These are phyloP conservation scores for Pluteus cervinus DNA, from an alignment of 768 basidiomycete species.

Conservation along the genomic window DNA sequence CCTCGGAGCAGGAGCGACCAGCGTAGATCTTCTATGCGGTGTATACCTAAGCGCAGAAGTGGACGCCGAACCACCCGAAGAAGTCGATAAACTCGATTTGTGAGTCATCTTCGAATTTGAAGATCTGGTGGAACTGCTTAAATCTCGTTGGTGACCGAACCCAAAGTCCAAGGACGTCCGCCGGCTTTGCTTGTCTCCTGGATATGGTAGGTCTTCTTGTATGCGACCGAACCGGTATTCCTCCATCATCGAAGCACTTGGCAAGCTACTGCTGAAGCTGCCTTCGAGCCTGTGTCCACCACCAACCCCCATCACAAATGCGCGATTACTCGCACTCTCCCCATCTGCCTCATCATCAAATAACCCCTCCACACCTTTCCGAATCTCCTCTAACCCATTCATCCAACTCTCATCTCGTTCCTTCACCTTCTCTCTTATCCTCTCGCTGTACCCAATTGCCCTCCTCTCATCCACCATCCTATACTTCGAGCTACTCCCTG, in stretches of 20 bases:
- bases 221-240: background rate
- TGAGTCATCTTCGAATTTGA: too few relatives aligned
- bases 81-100: too few relatives aligned
- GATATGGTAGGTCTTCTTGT: too few relatives aligned
- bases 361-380: slow-evolving; percentile 53
- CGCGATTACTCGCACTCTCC: slow-evolving; percentile 5
- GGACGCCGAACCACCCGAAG: slow-evolving; percentile 9
- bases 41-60: slow-evolving; percentile 46
- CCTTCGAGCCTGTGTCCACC: too few relatives aligned
- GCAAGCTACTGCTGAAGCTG: slow-evolving; percentile 40
- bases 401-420: slow-evolving; percentile 48
- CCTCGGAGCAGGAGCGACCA: slow-evolving; percentile 65
- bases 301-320: too few relatives aligned
- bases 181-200: too few relatives aligned
- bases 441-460: too few relatives aligned
- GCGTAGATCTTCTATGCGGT: slow-evolving; percentile 41
- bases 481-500: slow-evolving; percentile 45
- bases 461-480: slow-evolving; percentile 30
- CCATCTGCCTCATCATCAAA: slow-evolving; percentile 29
- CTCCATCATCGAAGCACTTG: slow-evolving; percentile 18
- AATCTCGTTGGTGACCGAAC: too few relatives aligned
- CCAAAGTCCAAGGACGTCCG: slow-evolving; percentile 34
- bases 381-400: slow-evolving; percentile 63
- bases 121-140: too few relatives aligned
- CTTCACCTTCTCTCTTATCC: background rate